phyloP scores from a whole-genome alignment of 257 asterid genomes.

The Anisodus acutangulus region DNA sequence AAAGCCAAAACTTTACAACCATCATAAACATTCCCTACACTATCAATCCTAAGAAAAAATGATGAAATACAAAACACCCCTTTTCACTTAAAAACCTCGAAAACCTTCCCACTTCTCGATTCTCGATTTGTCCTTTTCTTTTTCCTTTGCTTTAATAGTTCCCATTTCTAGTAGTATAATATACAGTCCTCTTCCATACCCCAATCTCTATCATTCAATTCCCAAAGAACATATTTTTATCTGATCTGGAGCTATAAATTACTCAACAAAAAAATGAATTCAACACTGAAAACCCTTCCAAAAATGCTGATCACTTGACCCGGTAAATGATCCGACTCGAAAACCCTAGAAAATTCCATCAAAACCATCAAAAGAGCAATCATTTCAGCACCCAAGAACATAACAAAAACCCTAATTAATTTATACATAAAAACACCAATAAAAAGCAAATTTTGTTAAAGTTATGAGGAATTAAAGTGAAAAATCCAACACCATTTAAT shows the following conservation, averaged over 20 bases:
- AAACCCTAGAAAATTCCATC: conserved; percentile 38
- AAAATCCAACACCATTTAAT: conserved; percentile 9
- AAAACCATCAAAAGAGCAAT: background rate
- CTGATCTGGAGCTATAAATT: conserved; percentile 24
- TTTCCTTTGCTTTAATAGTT: conserved; percentile 2
- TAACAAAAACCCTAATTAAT: conserved; percentile 18
- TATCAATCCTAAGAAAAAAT: background rate
- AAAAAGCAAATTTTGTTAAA: background rate
- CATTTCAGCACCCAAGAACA: conserved; percentile 25
- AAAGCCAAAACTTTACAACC: conserved; percentile 19
- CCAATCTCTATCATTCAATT: conserved; percentile 26
- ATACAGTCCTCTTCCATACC: conserved; percentile 50
- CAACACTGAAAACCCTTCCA: background rate
- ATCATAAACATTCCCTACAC: conserved; percentile 32
- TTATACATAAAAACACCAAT: background rate
- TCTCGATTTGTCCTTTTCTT: background rate
- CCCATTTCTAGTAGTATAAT: conserved; percentile 30
- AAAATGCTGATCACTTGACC: conserved; percentile 30
- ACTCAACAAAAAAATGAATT: conserved; percentile 22
- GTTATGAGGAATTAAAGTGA: conserved; percentile 28
- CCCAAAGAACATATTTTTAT: conserved; percentile 18
- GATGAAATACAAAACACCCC: background rate
- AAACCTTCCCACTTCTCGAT: background rate
- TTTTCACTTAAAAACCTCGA: background rate
- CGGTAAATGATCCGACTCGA: conserved; percentile 23